Percentiles rank a stretch among this genome's conserved stretches.
These are phyloP conservation scores for Auriscalpium orientale DNA, from an alignment of 768 basidiomycete genomes.

Conservation along the genomic window DNA sequence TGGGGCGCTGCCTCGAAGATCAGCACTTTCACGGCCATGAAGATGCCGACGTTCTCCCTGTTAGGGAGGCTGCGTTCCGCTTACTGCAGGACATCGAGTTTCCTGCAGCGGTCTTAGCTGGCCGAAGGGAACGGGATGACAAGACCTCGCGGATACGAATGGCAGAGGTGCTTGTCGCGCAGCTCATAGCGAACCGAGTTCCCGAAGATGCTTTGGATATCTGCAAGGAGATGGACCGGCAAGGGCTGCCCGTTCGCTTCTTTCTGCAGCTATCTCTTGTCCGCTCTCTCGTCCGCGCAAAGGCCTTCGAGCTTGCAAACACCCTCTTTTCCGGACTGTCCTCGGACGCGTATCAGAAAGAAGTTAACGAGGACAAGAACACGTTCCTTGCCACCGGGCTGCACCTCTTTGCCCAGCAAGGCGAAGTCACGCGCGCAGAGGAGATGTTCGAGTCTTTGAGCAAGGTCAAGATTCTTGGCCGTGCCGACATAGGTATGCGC, in stretches of 20 bases:
- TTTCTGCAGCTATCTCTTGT: conserved; percentile 7
- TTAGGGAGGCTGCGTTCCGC: background rate
- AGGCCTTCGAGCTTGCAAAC: conserved; percentile 35
- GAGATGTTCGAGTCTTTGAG: conserved; percentile 33
- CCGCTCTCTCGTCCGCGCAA: conserved; percentile 6
- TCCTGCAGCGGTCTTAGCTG: conserved; percentile 3
- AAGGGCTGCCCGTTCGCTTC: background rate
- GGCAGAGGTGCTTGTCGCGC: conserved; percentile 7
- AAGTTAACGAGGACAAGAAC: background rate
- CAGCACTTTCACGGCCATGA: too few species aligned
- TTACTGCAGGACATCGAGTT: conserved; percentile 7
- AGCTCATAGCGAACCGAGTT: conserved; percentile 6
- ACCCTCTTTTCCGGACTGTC: conserved; percentile 31
- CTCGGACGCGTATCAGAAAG: background rate
- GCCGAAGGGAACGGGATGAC: background rate
- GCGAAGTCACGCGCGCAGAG: conserved; percentile 38
- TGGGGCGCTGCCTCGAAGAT: too few species aligned
- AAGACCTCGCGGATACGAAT: background rate
- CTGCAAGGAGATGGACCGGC: conserved; percentile 8
- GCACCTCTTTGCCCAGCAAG: conserved; percentile 44
- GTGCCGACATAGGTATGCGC: conserved; percentile 33
- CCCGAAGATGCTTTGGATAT: conserved; percentile 14
- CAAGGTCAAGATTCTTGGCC: conserved; percentile 20
- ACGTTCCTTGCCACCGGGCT: conserved; percentile 36
- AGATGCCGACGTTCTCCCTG: too few species aligned